Evolutionary conservation across 225 moss, liverwort and hornwort species (phyloP).

Genomic region (Ulota crispa): DNA sequence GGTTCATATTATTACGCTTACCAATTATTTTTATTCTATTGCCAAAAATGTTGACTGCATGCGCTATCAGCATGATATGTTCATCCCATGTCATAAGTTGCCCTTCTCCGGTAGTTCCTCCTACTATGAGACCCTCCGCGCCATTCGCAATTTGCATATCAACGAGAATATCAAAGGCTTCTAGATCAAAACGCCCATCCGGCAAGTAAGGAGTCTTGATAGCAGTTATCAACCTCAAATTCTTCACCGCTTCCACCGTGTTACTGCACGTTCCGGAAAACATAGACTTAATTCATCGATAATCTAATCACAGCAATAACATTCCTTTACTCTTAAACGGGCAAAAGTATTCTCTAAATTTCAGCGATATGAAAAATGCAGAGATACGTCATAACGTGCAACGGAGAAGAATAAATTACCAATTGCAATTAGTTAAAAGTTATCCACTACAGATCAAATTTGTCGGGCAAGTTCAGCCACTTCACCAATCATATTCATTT

Average conservation of each 20-base stretch:
- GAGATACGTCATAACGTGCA: background rate
- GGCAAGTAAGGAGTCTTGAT: constrained; percentile 89
- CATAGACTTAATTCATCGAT: background rate
- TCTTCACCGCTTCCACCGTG: constrained; percentile 72
- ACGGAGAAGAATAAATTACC: background rate
- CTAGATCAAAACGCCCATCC: constrained; percentile 80
- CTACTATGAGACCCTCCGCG: constrained; percentile 80
- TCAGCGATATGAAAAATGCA: background rate
- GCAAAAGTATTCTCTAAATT: background rate
- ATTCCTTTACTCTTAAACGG: no score
- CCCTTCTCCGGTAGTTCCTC: constrained; percentile 95
- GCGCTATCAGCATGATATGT: constrained; percentile 87
- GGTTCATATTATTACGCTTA: background rate
- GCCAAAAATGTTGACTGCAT: constrained; percentile 70
- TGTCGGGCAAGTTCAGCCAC: background rate
- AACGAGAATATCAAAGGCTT: constrained; percentile 69
- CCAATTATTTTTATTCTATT: constrained; percentile 73
- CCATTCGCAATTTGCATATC: constrained; percentile 66
- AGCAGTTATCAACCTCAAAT: constrained; percentile 80
- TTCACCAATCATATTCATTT: background rate
- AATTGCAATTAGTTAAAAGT: background rate
- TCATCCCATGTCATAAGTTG: constrained; percentile 97
- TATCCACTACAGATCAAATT: background rate
- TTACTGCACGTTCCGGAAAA: constrained; percentile 46
- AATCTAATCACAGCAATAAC: background rate